phyloP scores from a whole-genome alignment of 225 moss, liverwort and hornwort genomes.

The Takakia lepidozioides region DNA sequence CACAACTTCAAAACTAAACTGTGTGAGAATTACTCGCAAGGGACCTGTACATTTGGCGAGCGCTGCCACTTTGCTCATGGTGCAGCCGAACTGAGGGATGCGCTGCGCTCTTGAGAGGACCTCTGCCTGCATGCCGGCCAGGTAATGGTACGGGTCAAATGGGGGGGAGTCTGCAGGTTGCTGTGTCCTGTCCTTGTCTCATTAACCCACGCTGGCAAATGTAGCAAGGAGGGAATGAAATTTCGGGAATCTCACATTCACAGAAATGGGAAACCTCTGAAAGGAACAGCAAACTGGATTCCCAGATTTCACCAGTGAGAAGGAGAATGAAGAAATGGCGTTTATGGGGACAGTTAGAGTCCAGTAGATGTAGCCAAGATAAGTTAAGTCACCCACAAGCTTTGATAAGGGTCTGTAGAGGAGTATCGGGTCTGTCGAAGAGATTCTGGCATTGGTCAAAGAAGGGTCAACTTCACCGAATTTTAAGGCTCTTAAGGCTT shows the following conservation, averaged over 20 bases:
- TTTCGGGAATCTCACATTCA: constrained; percentile 31
- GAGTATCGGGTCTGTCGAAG: constrained; percentile 22
- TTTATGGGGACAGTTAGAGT: constrained; percentile 35
- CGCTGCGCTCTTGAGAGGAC: constrained; percentile 32
- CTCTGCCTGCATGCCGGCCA: constrained; percentile 28
- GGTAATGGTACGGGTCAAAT: constrained; percentile 38
- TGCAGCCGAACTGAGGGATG: constrained; percentile 80
- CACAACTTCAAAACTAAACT: constrained; percentile 99
- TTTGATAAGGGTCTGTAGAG: constrained; percentile 35
- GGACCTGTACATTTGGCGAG: constrained; percentile 94
- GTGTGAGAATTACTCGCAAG: constrained; percentile 91
- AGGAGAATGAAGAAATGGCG: constrained; percentile 43
- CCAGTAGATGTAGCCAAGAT: constrained; percentile 26
- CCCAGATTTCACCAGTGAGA: constrained; percentile 26
- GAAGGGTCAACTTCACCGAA: constrained; percentile 25
- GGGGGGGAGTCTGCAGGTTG: constrained; percentile 43
- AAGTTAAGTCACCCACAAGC: constrained; percentile 34
- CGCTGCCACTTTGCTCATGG: constrained; percentile 99
- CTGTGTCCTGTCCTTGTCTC: constrained; percentile 36
- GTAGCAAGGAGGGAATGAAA: constrained; percentile 72
- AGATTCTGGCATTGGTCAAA: constrained; percentile 32
- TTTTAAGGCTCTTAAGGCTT: constrained; percentile 33
- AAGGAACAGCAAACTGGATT: constrained; percentile 54
- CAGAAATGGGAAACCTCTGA: constrained; percentile 51
- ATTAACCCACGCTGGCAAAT: constrained; percentile 57